Percentiles rank a stretch among this genome's conserved stretches.
Evolutionary conservation across 2,329 filamentous ascomycete genomes (phyloP).

Genomic region (Fusarium temperatum): DNA sequence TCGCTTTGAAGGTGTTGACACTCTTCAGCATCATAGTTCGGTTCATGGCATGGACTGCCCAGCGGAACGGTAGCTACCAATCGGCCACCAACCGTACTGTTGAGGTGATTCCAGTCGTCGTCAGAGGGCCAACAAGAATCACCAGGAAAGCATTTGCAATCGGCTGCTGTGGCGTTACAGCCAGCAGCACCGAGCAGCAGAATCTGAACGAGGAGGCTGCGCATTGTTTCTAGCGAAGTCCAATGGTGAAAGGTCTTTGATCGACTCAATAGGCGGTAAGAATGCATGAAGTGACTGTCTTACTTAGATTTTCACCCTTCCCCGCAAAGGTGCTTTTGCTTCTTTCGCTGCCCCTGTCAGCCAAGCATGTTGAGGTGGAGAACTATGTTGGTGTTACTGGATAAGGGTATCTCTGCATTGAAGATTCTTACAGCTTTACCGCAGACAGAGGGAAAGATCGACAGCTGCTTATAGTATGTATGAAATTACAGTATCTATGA

Average conservation of each 20-base stretch:
- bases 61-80: slow-evolving; percentile 62
- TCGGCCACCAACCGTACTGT: slow-evolving; percentile 58
- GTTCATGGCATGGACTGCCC: slow-evolving; percentile 59
- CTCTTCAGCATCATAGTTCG: slow-evolving; percentile 53
- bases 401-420: neutral
- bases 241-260: accelerated
- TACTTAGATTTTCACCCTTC: neutral
- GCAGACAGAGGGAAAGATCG: neutral
- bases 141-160: slow-evolving; percentile 48
- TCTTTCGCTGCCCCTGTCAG: neutral
- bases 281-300: neutral
- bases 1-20: slow-evolving; percentile 53
- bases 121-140: slow-evolving; percentile 62
- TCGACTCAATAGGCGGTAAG: accelerated
- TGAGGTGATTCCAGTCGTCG: slow-evolving; percentile 57
- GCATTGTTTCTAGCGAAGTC: neutral
- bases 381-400: neutral
- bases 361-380: neutral
- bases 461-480: too few species aligned
- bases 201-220: neutral
- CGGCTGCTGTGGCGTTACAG: neutral
- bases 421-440: neutral
- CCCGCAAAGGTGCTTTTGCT: neutral
- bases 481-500: neutral
- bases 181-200: neutral